Evolutionary conservation across 768 basidiomycete genomes (phyloP).

Genomic region (Pleurotus salmoneostramineus): DNA sequence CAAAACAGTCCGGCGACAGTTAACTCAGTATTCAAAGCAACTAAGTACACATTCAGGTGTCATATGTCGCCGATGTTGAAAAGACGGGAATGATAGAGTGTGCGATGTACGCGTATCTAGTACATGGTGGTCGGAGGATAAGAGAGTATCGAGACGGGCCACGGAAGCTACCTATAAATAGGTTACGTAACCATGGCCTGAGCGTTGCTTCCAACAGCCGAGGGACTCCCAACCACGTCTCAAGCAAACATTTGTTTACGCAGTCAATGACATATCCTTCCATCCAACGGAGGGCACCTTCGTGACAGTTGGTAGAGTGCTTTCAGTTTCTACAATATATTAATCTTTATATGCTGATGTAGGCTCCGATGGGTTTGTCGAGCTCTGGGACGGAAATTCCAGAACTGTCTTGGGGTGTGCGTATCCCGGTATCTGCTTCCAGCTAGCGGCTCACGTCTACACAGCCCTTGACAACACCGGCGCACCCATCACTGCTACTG

Average conservation of each 20-base stretch:
- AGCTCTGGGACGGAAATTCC: constrained; percentile 94
- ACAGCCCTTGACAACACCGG: constrained; percentile 53
- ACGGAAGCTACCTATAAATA: too few relatives aligned
- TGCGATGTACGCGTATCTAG: too few relatives aligned
- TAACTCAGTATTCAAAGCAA: too few relatives aligned
- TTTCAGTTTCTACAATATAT: neutral
- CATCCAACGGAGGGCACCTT: constrained; percentile 85
- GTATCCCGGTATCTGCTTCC: constrained; percentile 14
- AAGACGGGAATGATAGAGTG: too few relatives aligned
- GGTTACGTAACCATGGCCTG: too few relatives aligned
- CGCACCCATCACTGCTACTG: constrained; percentile 74
- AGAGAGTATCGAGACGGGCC: too few relatives aligned
- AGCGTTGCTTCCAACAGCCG: too few relatives aligned
- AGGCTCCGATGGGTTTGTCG: constrained; percentile 84
- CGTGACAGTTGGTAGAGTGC: constrained; percentile 64
- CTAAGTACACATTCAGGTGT: constrained; percentile 90
- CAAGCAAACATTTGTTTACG: constrained; percentile 68
- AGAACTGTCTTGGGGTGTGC: constrained; percentile 88
- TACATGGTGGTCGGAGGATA: too few relatives aligned
- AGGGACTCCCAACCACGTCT: constrained; percentile 40
- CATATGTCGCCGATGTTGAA: constrained; percentile 52
- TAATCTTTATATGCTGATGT: neutral
- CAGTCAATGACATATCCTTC: constrained; percentile 86
- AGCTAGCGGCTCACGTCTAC: neutral
- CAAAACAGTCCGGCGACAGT: too few relatives aligned